Conservation (phyloP, 352 stramenopile genomes). For the Phytophthora capsici region DNA sequence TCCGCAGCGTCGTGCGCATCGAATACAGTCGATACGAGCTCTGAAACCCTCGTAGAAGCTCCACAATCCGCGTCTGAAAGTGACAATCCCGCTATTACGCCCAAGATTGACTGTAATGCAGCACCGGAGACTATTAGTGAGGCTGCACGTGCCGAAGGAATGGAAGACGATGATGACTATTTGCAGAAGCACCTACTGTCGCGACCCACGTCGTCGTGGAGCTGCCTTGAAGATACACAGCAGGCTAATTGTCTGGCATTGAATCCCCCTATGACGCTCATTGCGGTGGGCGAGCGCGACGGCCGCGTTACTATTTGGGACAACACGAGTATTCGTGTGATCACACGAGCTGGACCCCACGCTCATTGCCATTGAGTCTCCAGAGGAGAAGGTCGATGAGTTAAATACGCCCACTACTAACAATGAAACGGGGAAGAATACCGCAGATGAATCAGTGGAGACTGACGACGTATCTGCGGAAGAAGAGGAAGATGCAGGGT, state of each 20-base stretch:
- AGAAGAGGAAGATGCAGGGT: conserved; percentile 50
- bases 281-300: conserved; percentile 82
- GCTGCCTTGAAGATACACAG: conserved; percentile 75
- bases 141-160: conserved; percentile 26
- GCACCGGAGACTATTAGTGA: not conserved
- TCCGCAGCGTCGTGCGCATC: conserved; percentile 10
- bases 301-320: conserved; percentile 86
- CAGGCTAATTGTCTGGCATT: conserved; percentile 76
- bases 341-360: conserved; percentile 84
- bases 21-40: not conserved
- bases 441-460: conserved; percentile 40
- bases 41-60: conserved; percentile 2
- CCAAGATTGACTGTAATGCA: not conserved
- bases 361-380: conserved; percentile 39
- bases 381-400: conserved; percentile 4
- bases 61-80: conserved; percentile 7
- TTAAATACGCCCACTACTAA: conserved; percentile 1
- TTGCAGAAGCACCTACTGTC: conserved; percentile 72
- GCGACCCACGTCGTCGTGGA: conserved; percentile 54
- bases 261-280: conserved; percentile 65
- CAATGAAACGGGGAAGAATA: conserved; percentile 16
- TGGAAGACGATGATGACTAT: conserved; percentile 53
- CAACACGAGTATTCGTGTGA: conserved; percentile 79
- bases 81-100: not conserved
- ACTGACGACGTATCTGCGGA: conserved; percentile 46